These are phyloP conservation scores for Boletus insuetus DNA, from an alignment of 768 basidiomycete species.

Conservation along the genomic window DNA sequence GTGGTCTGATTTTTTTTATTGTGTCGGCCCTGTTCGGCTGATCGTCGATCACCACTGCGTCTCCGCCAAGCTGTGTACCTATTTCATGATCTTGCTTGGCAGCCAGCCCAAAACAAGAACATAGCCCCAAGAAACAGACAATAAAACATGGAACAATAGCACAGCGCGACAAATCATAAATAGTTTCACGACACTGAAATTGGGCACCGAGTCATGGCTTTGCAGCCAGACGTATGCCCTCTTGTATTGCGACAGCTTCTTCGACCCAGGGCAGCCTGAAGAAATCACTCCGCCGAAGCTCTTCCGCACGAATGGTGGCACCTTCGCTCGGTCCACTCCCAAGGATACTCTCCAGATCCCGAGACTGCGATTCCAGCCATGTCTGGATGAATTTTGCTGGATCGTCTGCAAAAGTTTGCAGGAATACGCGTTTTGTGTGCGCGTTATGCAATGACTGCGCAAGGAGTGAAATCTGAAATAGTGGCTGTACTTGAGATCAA, in stretches of 20 bases:
- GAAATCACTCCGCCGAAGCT: constrained; percentile 84
- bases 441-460: constrained; percentile 86
- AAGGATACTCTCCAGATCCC: constrained; percentile 86
- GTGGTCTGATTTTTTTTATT: constrained; percentile 16
- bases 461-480: constrained; percentile 67
- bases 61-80: too few relatives aligned
- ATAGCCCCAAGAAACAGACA: not conserved
- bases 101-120: not conserved
- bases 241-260: constrained; percentile 81
- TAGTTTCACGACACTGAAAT: not conserved
- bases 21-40: constrained; percentile 13
- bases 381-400: constrained; percentile 82
- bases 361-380: constrained; percentile 89
- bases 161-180: not conserved
- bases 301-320: constrained; percentile 79
- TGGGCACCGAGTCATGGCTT: constrained; percentile 30
- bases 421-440: constrained; percentile 82
- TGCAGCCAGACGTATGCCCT: constrained; percentile 69
- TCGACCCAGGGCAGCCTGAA: constrained; percentile 93
- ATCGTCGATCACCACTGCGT: constrained; percentile 3
- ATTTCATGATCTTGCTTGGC: too few relatives aligned
- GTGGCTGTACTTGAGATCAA: constrained; percentile 19
- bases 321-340: constrained; percentile 84
- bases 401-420: constrained; percentile 76
- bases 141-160: too few relatives aligned